Evolutionary conservation across 139 green algal species (phyloP).

Genomic region (Chlorella sp.): DNA sequence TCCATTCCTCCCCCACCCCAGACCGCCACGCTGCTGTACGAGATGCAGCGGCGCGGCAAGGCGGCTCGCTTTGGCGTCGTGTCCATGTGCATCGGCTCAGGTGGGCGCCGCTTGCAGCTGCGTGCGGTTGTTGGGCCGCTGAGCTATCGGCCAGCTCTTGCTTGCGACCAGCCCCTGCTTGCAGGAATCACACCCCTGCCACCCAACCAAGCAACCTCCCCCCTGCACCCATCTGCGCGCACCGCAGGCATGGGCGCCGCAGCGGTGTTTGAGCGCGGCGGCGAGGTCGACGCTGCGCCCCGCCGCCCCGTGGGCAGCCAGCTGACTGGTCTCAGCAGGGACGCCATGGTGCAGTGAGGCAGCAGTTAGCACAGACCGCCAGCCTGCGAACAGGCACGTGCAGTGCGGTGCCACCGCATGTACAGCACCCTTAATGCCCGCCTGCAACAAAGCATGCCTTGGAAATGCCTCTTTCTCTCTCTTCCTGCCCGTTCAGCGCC

Average conservation of each 20-base stretch:
- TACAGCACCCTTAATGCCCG: too few relatives aligned
- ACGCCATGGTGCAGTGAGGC: neutral
- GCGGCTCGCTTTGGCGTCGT: slow-evolving; percentile 93
- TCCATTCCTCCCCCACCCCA: slow-evolving; percentile 4
- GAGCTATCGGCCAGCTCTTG: neutral
- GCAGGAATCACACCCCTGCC: too few relatives aligned
- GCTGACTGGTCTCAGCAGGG: slow-evolving; percentile 16
- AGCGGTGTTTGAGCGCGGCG: slow-evolving; percentile 84
- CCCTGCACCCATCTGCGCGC: neutral
- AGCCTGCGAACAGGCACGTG: too few relatives aligned
- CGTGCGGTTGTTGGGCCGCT: neutral
- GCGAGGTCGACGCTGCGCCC: slow-evolving; percentile 20
- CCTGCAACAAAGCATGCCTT: too few relatives aligned
- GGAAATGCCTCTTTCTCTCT: too few relatives aligned
- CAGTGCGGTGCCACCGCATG: too few relatives aligned
- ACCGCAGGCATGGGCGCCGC: slow-evolving; percentile 90
- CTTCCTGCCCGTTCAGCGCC: too few relatives aligned
- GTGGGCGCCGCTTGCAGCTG: neutral
- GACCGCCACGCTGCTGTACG: slow-evolving; percentile 95
- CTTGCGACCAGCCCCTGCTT: neutral
- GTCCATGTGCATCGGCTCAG: slow-evolving; percentile 97
- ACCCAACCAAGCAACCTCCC: neutral
- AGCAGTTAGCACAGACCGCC: neutral
- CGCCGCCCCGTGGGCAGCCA: slow-evolving; percentile 14
- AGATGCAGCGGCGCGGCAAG: slow-evolving; percentile 89